Evolutionary conservation across 768 basidiomycete genomes (phyloP), one percentile per base, ranked within the genome.

Genomic region (Paxillus involutus): DNA sequence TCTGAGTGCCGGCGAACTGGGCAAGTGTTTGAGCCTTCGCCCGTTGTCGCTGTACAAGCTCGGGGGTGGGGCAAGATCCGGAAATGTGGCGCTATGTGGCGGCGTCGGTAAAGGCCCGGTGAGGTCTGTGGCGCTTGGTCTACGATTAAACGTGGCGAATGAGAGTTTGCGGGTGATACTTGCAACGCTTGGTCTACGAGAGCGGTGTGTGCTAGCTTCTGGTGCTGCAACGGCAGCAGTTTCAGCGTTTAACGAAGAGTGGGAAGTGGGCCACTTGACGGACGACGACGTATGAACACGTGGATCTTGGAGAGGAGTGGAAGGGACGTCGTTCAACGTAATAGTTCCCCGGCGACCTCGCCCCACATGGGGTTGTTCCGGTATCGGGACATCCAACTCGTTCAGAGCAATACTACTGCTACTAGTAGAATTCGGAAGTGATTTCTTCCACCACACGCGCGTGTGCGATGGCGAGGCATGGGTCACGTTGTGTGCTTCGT

Each of bases 81-180:
- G 52, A 7, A 52, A 8, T 8, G 29, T 59, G 24, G 59, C 33
- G 19, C 57, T 62, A 7, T 17, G 55, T 11, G 69, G 60, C 3
- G 49, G 60, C 17, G 60, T 53, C 12, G 62, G 64, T 19, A 62
- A 36, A 26, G 59, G 57, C 36, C 67, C 52, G 13, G 24, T 47
- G 47, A 64, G 49, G n/a, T 67, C 69, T 17, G 55, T 41, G 19
- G 61, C 14, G 10, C 68, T 71, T 2, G 59, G 61, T 49, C 58
- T 58, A 19, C 69, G 69, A 43, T 51, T 40, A 30, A 69, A 69
- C 21, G 59, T 60, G n/a, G 60, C 63, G 41, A 70, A 68, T 11
- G 67, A 71, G 14, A 71, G 37, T 49, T 68, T 70, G n/a, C 64
- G 69, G 3, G 67, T 69, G 41, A 68, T 68, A 29, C 64, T 70